These are phyloP conservation scores for Tolypocladium cylindrosporum DNA, from an alignment of 2,329 filamentous ascomycete species.

Conservation along the genomic window DNA sequence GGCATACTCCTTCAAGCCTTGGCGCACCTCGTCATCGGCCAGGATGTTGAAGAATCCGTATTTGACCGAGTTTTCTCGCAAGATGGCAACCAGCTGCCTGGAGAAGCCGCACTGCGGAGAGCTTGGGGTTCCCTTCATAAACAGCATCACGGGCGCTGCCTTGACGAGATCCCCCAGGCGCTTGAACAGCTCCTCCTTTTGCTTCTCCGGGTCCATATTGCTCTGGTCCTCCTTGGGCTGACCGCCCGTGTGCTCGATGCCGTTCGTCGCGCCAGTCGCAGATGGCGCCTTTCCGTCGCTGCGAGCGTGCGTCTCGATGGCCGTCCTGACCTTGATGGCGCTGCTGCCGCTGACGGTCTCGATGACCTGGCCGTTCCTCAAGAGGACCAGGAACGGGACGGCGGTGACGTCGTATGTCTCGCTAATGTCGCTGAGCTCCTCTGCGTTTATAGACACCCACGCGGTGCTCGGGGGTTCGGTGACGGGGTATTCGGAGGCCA, in stretches of 20 bases:
- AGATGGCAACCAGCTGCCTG: constrained; percentile 72
- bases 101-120: constrained; percentile 89
- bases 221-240: constrained; percentile 32
- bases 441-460: constrained; percentile 88
- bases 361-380: constrained; percentile 64
- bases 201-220: constrained; percentile 40
- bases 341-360: constrained; percentile 88
- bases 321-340: constrained; percentile 70
- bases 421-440: constrained; percentile 84
- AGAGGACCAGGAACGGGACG: constrained; percentile 82
- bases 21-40: constrained; percentile 91
- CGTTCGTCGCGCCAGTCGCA: constrained; percentile 24
- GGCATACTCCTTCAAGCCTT: constrained; percentile 93
- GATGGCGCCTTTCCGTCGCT: constrained; percentile 23
- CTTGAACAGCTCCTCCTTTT: constrained; percentile 77
- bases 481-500: constrained; percentile 76
- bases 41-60: constrained; percentile 99
- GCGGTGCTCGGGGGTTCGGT: constrained; percentile 56
- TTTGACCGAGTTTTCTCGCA: constrained; percentile 83
- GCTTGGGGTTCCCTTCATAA: constrained; percentile 94
- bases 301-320: constrained; percentile 74
- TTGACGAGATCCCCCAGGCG: constrained; percentile 78
- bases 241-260: constrained; percentile 25
- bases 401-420: constrained; percentile 91
- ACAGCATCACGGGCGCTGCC: constrained; percentile 94